phyloP scores from a whole-genome alignment of 345 rosid genomes.

The Linum lewisii region DNA sequence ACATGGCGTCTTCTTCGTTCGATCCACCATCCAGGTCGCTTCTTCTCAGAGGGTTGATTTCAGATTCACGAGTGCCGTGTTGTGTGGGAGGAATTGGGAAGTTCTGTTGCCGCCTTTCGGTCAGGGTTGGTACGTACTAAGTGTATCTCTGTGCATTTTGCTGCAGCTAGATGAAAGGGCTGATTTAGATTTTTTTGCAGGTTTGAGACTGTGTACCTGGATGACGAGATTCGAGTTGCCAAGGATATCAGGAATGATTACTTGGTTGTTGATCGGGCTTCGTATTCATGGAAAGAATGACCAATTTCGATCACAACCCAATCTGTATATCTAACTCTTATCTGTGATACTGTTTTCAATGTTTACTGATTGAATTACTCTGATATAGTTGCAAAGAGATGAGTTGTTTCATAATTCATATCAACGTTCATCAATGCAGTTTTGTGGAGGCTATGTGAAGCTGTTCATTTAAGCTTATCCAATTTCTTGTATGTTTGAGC shows the following conservation, averaged over 20 bases:
- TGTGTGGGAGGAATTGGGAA: constrained; percentile 67
- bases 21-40: constrained; percentile 61
- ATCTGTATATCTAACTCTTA: too few species aligned
- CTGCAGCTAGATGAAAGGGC: too few species aligned
- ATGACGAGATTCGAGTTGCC: constrained; percentile 62
- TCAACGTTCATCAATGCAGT: too few species aligned
- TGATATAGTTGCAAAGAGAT: too few species aligned
- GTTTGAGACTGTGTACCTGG: constrained; percentile 60
- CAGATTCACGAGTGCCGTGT: constrained; percentile 73
- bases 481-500: too few species aligned
- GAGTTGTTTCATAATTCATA: too few species aligned
- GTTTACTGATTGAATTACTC: too few species aligned
- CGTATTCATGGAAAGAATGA: constrained; percentile 51
- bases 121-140: constrained; percentile 89
- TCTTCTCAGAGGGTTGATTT: constrained; percentile 65
- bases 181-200: constrained; percentile 14
- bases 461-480: too few species aligned
- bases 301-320: too few species aligned
- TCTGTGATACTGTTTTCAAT: too few species aligned
- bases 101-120: constrained; percentile 85
- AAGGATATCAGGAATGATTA: constrained; percentile 73
- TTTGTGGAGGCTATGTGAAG: too few species aligned
- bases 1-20: constrained; percentile 78
- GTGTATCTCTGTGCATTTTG: constrained; percentile 14
- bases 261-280: constrained; percentile 56